phyloP scores from a whole-genome alignment of 495 filamentous ascomycete genomes.

The Podospora australis region DNA sequence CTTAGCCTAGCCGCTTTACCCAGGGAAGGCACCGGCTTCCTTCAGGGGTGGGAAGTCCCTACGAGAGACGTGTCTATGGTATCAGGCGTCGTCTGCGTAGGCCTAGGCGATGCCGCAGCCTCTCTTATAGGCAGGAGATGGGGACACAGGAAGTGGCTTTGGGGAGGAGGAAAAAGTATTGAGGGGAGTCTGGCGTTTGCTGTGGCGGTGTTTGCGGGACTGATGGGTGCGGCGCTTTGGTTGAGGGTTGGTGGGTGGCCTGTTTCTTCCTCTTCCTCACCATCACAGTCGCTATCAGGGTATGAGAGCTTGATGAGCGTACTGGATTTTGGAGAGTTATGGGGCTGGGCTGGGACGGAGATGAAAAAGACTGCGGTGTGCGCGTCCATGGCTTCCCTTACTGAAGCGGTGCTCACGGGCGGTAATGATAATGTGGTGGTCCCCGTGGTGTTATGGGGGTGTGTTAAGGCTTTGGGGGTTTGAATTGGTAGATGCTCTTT shows the following conservation, averaged over 20 bases:
- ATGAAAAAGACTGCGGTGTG: constrained; percentile 58
- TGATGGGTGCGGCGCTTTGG: constrained; percentile 69
- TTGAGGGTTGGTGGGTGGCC: constrained; percentile 67
- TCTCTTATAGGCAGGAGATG: constrained; percentile 83
- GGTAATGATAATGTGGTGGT: constrained; percentile 99
- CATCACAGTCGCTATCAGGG: constrained; percentile 8
- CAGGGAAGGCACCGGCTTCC: constrained; percentile 24
- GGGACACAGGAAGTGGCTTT: constrained; percentile 86
- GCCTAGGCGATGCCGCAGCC: constrained; percentile 93
- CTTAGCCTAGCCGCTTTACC: constrained; percentile 62
- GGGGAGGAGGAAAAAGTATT: constrained; percentile 92
- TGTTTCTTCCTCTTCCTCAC: constrained; percentile 20
- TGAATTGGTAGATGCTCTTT: no score
- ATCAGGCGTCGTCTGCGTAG: constrained; percentile 86
- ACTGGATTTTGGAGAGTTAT: constrained; percentile 6
- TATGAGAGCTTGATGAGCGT: constrained; percentile 14
- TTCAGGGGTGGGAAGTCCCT: constrained; percentile 65
- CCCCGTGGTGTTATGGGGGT: constrained; percentile 86
- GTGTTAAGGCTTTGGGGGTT: constrained; percentile 66
- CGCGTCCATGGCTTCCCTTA: constrained; percentile 76
- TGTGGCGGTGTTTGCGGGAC: constrained; percentile 65
- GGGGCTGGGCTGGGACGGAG: constrained; percentile 32
- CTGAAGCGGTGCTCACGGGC: constrained; percentile 91
- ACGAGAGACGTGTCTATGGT: constrained; percentile 77
- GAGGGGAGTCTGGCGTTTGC: constrained; percentile 88